Evolutionary conservation across 2,329 filamentous ascomycete species (phyloP).

Genomic region (Ophiostoma piceae): DNA sequence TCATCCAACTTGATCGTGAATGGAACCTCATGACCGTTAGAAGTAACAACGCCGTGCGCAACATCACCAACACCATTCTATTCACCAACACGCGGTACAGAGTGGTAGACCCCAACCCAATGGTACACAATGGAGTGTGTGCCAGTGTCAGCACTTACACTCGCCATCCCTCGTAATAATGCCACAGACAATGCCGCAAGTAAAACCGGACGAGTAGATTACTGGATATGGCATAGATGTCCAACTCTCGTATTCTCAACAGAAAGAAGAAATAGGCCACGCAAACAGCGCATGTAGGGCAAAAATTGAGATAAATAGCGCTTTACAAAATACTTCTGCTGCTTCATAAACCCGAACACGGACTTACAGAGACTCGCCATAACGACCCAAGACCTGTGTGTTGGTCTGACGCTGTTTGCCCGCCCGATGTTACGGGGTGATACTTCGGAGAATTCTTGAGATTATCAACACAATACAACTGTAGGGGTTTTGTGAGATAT

Average conservation of each 20-base stretch:
- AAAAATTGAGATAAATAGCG: background rate
- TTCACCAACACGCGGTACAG: background rate
- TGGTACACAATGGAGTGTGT: background rate
- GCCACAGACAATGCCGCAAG: background rate
- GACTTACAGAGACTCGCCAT: background rate
- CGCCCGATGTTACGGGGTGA: slow-evolving; percentile 10
- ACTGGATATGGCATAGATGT: background rate
- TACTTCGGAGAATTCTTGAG: slow-evolving; percentile 12
- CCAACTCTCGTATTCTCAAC: slow-evolving; percentile 4
- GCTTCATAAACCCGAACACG: background rate
- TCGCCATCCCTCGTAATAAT: background rate
- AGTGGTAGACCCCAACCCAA: background rate
- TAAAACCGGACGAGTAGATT: background rate
- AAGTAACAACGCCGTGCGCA: background rate
- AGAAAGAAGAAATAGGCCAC: slow-evolving; percentile 7
- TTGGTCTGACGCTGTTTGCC: background rate
- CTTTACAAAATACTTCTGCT: no score
- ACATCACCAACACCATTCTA: background rate
- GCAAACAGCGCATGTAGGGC: background rate
- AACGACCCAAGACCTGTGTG: background rate
- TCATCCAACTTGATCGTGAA: background rate
- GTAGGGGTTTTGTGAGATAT: background rate
- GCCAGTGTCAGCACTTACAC: background rate
- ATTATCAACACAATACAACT: background rate
- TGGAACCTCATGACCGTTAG: slow-evolving; percentile 7